Percentiles rank a stretch among this genome's conserved stretches.
Conservation (phyloP, 148 eudicot species). For the Rhododendron mucronatum region DNA sequence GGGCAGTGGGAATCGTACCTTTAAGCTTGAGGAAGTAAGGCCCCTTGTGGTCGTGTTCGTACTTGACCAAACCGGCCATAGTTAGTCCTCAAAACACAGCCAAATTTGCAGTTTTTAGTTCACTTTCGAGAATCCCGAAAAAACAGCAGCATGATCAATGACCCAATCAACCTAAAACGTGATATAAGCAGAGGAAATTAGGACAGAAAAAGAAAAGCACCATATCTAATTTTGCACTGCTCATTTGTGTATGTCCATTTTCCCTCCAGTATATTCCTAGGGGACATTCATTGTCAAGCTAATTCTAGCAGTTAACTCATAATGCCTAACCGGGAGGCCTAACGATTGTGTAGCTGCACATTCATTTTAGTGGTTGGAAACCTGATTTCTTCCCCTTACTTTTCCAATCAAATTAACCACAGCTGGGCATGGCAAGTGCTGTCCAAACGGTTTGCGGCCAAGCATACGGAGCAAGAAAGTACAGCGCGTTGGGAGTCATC, state of each 20-base stretch:
- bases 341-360: neutral
- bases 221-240: neutral
- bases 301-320: neutral
- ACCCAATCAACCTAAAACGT: too few species aligned
- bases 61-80: too few species aligned
- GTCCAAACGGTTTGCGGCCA: conserved; percentile 66
- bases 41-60: too few species aligned
- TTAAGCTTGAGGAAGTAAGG: too few species aligned
- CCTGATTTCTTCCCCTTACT: neutral
- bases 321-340: neutral
- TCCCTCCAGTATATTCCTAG: neutral
- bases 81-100: too few species aligned
- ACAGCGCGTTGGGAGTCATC: conserved; percentile 45
- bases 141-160: too few species aligned
- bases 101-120: too few species aligned
- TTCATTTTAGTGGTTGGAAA: neutral
- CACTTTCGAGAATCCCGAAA: too few species aligned
- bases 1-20: too few species aligned
- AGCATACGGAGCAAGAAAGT: conserved; percentile 51
- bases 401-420: neutral
- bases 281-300: neutral
- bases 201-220: too few species aligned
- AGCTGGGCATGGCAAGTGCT: conserved; percentile 70
- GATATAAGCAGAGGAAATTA: too few species aligned
- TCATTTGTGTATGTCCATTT: neutral